phyloP scores from a whole-genome alignment of 2,329 filamentous ascomycete species.

The Pseudogymnoascus sp. region DNA sequence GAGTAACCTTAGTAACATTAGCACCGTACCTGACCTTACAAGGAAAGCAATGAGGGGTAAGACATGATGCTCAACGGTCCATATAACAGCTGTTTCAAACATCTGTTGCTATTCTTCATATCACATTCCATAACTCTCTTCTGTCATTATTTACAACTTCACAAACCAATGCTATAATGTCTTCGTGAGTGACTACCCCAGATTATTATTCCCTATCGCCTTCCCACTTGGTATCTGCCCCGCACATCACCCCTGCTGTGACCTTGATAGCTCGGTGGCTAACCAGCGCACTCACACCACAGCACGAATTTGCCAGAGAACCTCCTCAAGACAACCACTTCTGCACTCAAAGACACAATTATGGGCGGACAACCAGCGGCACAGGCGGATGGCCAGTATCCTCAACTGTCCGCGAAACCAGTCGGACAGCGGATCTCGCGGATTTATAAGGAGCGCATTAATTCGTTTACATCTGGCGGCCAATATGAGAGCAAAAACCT shows the following conservation, averaged over 20 bases:
- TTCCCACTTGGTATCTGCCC: background rate
- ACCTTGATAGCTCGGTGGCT: conserved; percentile 1
- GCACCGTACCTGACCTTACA: background rate
- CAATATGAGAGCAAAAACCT: conserved; percentile 74
- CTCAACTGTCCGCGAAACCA: conserved; percentile 33
- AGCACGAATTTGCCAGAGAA: conserved; percentile 3
- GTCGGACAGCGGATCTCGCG: conserved; percentile 73
- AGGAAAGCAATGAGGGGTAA: background rate
- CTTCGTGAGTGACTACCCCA: conserved; percentile 1
- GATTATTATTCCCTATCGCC: conserved; percentile 1
- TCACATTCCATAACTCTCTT: background rate
- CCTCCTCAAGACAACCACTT: background rate
- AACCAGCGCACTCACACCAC: background rate
- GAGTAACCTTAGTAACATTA: background rate
- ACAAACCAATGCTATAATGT: background rate
- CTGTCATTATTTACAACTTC: background rate
- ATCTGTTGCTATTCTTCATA: background rate
- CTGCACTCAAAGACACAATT: conserved; percentile 16
- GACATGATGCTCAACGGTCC: background rate
- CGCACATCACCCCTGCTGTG: background rate
- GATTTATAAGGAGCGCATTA: conserved; percentile 79
- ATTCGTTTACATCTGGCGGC: conserved; percentile 69
- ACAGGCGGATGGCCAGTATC: conserved; percentile 26
- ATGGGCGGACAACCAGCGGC: conserved; percentile 30
- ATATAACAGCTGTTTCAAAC: background rate